These are phyloP conservation scores for Hygrocybe punicea DNA, from an alignment of 768 basidiomycete genomes.

Conservation along the genomic window DNA sequence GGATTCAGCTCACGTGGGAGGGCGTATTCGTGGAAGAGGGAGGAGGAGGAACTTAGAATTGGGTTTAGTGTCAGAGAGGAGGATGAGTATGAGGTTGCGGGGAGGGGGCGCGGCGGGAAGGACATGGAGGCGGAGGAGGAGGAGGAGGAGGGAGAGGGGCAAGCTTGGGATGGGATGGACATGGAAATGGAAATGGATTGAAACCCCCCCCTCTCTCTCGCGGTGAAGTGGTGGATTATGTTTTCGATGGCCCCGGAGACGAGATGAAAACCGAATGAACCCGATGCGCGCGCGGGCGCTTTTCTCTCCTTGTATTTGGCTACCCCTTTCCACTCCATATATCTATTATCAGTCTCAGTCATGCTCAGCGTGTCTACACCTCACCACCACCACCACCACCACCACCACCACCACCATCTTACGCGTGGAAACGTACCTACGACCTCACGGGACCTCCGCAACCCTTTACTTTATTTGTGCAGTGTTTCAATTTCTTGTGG, in stretches of 20 bases:
- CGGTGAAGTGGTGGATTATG: not conserved
- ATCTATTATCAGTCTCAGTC: not conserved
- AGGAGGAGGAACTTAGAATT: constrained; percentile 42
- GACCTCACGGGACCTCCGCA: too few relatives aligned
- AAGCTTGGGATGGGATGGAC: constrained; percentile 58
- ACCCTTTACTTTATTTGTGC: not conserved
- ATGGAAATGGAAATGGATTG: constrained; percentile 76
- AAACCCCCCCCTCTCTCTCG: constrained; percentile 4
- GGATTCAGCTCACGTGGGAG: constrained; percentile 17
- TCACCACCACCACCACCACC: too few relatives aligned
- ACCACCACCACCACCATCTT: too few relatives aligned
- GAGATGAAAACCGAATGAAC: not conserved
- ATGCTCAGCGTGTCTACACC: too few relatives aligned
- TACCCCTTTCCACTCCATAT: not conserved
- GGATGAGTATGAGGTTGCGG: constrained; percentile 42
- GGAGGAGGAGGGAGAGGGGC: constrained; percentile 41
- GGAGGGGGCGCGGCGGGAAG: constrained; percentile 16
- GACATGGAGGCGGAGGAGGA: constrained; percentile 42
- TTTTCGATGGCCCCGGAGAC: not conserved
- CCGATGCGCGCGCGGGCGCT: too few relatives aligned
- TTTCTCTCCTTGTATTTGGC: not conserved
- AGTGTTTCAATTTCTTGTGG: not conserved
- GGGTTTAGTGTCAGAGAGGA: constrained; percentile 45
- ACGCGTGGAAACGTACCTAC: too few relatives aligned
- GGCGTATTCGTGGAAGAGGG: constrained; percentile 35